These are phyloP conservation scores for Sambucus nigra DNA, from an alignment of 129 eudicot species.

Conservation along the genomic window DNA sequence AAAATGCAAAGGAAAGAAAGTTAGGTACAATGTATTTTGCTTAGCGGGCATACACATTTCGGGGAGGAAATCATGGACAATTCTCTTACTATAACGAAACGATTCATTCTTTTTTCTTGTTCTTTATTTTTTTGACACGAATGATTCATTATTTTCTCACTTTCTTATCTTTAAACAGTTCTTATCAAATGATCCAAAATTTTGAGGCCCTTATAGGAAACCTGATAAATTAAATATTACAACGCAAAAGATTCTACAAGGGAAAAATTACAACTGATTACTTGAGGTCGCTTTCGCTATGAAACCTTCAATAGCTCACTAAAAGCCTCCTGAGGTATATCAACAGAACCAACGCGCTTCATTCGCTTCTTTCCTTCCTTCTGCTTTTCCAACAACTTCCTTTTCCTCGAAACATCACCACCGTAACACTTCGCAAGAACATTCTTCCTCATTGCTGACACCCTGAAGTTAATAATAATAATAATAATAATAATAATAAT, in stretches of 20 bases:
- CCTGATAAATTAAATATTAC: neutral
- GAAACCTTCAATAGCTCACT: constrained; percentile 73
- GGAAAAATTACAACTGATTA: neutral
- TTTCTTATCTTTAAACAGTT: constrained; percentile 1
- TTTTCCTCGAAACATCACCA: constrained; percentile 88
- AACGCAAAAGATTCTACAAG: neutral
- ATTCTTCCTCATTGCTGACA: constrained; percentile 91
- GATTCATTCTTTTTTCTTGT: neutral
- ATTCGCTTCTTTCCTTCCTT: constrained; percentile 97
- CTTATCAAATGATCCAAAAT: neutral
- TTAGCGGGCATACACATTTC: too few relatives aligned
- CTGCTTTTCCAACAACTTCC: constrained; percentile 85
- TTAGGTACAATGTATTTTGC: too few relatives aligned
- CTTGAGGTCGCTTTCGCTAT: constrained; percentile 16
- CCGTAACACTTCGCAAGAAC: constrained; percentile 98
- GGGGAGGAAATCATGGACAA: too few relatives aligned
- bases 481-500: too few relatives aligned
- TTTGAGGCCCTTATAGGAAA: constrained; percentile 4
- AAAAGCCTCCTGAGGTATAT: constrained; percentile 96
- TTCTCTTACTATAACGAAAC: neutral
- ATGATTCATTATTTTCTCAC: too few relatives aligned
- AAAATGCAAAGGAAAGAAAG: too few relatives aligned
- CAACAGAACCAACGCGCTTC: constrained; percentile 98
- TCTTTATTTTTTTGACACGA: too few relatives aligned
- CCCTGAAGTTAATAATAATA: too few relatives aligned